Base-by-base conservation (phyloP, 257 asterid species). In the Pogostemon cablin region DNA sequence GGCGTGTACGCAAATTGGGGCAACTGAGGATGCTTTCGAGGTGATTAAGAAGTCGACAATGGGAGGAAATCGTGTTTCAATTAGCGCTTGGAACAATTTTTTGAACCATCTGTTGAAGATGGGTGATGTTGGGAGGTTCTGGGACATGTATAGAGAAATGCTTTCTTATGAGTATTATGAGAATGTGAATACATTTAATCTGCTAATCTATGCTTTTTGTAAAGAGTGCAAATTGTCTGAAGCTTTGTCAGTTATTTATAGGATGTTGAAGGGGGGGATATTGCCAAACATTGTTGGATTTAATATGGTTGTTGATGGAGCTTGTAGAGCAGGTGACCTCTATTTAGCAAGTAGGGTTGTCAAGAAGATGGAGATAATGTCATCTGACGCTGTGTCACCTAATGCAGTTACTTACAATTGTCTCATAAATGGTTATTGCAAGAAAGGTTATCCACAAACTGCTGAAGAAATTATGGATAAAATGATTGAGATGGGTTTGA, bases 81-180 rank as follows among this genome's bases (percentile, higher is more conserved):
- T 90, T 78, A 89, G 85, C 75, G 96, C 96, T 0, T 83, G 91
- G 97, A 90, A 92, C 83, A 86, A 92, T 73, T 88, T 81, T 74
- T 79, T 92, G 78, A 86, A 78, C 86, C 90, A 85, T 81, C 81
- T 92, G 3, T 61, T 88, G 80, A 85, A 86, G 84, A 68, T 71
- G 20, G 95, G 83, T 17, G 85, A 82, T 62, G 52, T 80, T 44
- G 69, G 75, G 56, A 68, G 76, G 67, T 92, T 90, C 80, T 88
- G 96, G 96, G 57, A n/a, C 50, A 68, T 68, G 35, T 84, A 86
- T 48, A 82, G 79, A 69, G 92, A 88, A 73, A 87, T 90, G 91
- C 72, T 87, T 65, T 87, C 86, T 2, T 65, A 71, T 52, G 93
- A 84, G 80, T 91, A 87, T 62, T 76, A 44, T 43, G 96, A 83